Base-by-base conservation (phyloP, 139 green algal species). In the Chlamydomonas schloesseri region DNA sequence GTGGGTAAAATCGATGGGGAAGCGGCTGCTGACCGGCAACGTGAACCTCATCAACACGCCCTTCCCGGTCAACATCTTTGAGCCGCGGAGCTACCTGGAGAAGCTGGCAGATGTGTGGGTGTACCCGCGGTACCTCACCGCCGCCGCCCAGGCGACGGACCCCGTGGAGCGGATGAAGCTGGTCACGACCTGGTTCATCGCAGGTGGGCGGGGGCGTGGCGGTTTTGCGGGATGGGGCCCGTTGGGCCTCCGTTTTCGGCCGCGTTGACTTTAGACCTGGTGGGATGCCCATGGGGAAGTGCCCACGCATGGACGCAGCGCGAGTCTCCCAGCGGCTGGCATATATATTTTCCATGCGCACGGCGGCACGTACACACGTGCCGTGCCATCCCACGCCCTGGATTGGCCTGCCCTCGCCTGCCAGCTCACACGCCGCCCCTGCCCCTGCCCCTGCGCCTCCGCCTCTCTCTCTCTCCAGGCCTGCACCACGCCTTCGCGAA, bases 41-140 rank as follows among this genome's bases (percentile, higher is more conserved):
- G 89, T 98, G 70, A 96, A 98, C 87, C 90, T 98, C 36, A 92
- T 98, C 50, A 97, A 94, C 78, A 92, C 95, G 24, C 94, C 92
- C 6, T 93, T 98, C 82, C 96, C 96, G 1, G 95, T 98, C 36
- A 92, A 86, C 62, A 96, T 97, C 83, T 98, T 98, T 84, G 95
- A 98, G 90, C 94, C 95, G 23, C 90, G 96, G 20, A 94, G 85
- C 78, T 98, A 98, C 84, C 90, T 98, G 58, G 88, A 98, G 69
- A 98, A 98, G 88, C 90, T 98, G 55, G 89, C 94, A 18, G 96
- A 98, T 73, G 91, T 95, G 0, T 97, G 94, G 93, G 92, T 96
- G 6, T 91, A 93, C 69, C 87, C 87, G 9, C 86, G 69, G 13
- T 91, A 81, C 55, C 87, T 98, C 34, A 53, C 67, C 5, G 74